phyloP scores from a whole-genome alignment of 495 filamentous ascomycete species.

The Lepidopterella palustris region DNA sequence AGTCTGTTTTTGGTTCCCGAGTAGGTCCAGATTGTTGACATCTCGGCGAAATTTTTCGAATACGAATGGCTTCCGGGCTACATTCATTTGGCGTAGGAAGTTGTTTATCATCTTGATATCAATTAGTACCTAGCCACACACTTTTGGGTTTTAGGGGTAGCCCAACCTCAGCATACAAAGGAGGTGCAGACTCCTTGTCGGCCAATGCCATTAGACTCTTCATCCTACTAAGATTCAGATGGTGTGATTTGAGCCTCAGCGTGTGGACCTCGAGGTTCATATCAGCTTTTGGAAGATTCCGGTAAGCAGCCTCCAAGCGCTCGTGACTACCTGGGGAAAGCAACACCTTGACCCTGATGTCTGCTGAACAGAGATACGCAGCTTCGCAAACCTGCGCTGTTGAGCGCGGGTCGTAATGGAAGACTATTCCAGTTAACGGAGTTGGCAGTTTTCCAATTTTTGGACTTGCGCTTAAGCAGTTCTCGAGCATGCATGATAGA shows the following conservation, averaged over 20 bases:
- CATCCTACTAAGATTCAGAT: slow-evolving; percentile 60
- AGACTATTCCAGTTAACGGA: slow-evolving; percentile 58
- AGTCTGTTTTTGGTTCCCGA: neutral
- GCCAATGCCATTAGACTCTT: slow-evolving; percentile 61
- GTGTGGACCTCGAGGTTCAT: slow-evolving; percentile 40
- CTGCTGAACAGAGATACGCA: neutral
- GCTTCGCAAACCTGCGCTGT: slow-evolving; percentile 17
- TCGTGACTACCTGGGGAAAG: neutral
- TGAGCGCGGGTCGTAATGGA: slow-evolving; percentile 59
- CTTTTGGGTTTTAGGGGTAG: neutral
- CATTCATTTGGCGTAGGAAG: too few species aligned
- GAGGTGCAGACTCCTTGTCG: slow-evolving; percentile 39
- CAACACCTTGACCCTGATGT: neutral
- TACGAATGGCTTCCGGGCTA: neutral
- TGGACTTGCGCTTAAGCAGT: slow-evolving; percentile 43
- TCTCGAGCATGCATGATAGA: slow-evolving; percentile 62
- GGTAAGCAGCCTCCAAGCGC: neutral
- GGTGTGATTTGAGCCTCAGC: slow-evolving; percentile 49
- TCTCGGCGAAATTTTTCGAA: neutral
- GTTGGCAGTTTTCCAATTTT: slow-evolving; percentile 39
- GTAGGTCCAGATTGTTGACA: neutral
- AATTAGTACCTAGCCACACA: too few species aligned
- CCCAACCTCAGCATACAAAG: slow-evolving; percentile 53
- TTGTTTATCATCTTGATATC: too few species aligned
- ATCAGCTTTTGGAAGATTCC: neutral